Conservation (phyloP, 1,284 basidiomycete species). For the Takashimella koratensis region DNA sequence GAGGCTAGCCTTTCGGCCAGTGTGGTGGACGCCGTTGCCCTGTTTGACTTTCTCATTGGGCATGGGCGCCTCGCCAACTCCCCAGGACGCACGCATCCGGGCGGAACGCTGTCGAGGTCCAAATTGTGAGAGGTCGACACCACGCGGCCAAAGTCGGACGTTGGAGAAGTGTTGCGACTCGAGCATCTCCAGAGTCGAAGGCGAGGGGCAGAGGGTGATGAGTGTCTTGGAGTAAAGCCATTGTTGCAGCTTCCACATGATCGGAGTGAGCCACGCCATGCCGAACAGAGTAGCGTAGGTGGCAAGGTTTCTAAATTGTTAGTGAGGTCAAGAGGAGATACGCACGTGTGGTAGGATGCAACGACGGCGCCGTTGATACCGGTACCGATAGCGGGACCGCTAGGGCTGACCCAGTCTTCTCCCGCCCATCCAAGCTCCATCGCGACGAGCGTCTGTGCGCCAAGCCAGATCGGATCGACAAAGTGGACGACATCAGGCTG, state of each 20-base stretch:
- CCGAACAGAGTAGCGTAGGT: slow-evolving; percentile 57
- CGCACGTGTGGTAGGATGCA: slow-evolving; percentile 55
- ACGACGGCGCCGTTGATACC: slow-evolving; percentile 52
- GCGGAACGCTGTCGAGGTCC: slow-evolving; percentile 50
- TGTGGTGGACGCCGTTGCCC: slow-evolving; percentile 38
- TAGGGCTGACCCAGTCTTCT: slow-evolving; percentile 39
- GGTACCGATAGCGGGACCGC: slow-evolving; percentile 42
- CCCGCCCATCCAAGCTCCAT: slow-evolving; percentile 51
- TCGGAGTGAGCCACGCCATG: slow-evolving; percentile 53
- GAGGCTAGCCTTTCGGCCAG: slow-evolving; percentile 34
- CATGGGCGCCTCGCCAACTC: slow-evolving; percentile 31
- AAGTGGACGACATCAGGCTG: slow-evolving; percentile 57
- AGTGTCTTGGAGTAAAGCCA: slow-evolving; percentile 45
- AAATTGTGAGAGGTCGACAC: slow-evolving; percentile 51
- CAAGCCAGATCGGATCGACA: slow-evolving; percentile 58
- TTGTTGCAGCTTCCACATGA: slow-evolving; percentile 48
- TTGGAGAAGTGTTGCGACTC: slow-evolving; percentile 50
- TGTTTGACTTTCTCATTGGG: background rate
- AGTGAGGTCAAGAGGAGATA: background rate
- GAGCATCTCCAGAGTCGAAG: slow-evolving; percentile 54
- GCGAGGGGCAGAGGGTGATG: slow-evolving; percentile 56
- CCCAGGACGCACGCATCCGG: slow-evolving; percentile 52
- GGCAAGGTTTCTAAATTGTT: slow-evolving; percentile 49
- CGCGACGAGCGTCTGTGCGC: slow-evolving; percentile 50
- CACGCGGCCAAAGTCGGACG: slow-evolving; percentile 56